phyloP scores from a whole-genome alignment of 2,329 filamentous ascomycete species.

The Setomelanomma holmii region DNA sequence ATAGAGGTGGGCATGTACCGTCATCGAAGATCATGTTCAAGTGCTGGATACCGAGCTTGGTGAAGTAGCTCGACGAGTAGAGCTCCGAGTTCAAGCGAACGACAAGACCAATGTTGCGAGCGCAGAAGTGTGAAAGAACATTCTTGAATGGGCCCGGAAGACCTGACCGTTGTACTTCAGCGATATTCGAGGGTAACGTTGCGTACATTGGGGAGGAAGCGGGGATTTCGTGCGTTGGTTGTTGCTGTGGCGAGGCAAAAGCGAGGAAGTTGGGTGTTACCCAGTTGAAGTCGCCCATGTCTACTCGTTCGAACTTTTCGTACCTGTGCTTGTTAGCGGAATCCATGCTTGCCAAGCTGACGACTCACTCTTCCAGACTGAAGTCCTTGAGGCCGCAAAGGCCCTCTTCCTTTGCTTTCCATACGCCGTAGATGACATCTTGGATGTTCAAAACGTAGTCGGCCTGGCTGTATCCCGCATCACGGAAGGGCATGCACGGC shows the following conservation, averaged over 20 bases:
- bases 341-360: background rate
- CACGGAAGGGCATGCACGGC: constrained; percentile 97
- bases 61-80: constrained; percentile 97
- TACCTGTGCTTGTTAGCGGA: constrained; percentile 63
- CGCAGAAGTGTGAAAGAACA: constrained; percentile 85
- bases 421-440: constrained; percentile 97
- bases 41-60: constrained; percentile 91
- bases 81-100: constrained; percentile 94
- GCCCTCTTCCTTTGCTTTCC: constrained; percentile 97
- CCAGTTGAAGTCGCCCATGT: constrained; percentile 99
- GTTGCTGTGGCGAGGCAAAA: constrained; percentile 91
- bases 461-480: constrained; percentile 97
- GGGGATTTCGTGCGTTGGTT: constrained; percentile 75
- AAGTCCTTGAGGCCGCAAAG: constrained; percentile 93
- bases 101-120: constrained; percentile 88
- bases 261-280: constrained; percentile 93
- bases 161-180: constrained; percentile 72
- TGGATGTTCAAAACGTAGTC: constrained; percentile 96
- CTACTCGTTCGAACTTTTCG: constrained; percentile 91
- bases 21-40: constrained; percentile 99
- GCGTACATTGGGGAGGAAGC: constrained; percentile 76
- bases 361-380: constrained; percentile 80
- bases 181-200: constrained; percentile 76
- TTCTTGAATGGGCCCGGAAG: constrained; percentile 94
- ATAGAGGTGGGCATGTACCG: constrained; percentile 89